Evolutionary conservation across 441 rosid species (phyloP).

Genomic region (Erysimum cheiri): DNA sequence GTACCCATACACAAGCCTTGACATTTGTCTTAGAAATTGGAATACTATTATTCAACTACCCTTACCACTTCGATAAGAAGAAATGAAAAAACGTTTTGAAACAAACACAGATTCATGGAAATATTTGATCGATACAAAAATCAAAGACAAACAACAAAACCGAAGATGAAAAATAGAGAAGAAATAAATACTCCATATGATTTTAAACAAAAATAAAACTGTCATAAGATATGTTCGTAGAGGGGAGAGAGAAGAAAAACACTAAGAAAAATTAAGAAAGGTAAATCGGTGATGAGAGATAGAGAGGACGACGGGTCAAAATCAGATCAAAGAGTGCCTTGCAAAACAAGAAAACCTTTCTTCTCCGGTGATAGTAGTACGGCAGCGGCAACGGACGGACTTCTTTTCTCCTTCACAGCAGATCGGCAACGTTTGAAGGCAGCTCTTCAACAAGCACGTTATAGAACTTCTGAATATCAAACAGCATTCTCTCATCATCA

Average conservation of each 20-base stretch:
- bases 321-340: constrained; percentile 47
- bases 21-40: too few species aligned
- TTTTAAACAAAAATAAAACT: constrained; percentile 26
- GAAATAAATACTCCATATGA: constrained; percentile 41
- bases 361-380: constrained; percentile 38
- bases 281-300: constrained; percentile 9
- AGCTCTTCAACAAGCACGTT: constrained; percentile 53
- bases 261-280: constrained; percentile 17
- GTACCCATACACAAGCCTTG: too few species aligned
- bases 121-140: constrained; percentile 15
- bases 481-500: constrained; percentile 49
- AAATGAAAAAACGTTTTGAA: neutral
- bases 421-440: constrained; percentile 52
- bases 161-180: neutral
- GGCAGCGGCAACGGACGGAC: neutral
- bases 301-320: constrained; percentile 34
- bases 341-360: constrained; percentile 41
- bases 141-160: constrained; percentile 1
- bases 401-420: constrained; percentile 43
- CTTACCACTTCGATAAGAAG: too few species aligned
- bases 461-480: constrained; percentile 77
- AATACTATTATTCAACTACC: too few species aligned
- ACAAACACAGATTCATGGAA: neutral
- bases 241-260: neutral
- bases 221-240: constrained; percentile 30